Percentiles rank a stretch among this genome's conserved stretches.
Conservation (phyloP, 768 basidiomycete species). For the Tephrocybe sp. region DNA sequence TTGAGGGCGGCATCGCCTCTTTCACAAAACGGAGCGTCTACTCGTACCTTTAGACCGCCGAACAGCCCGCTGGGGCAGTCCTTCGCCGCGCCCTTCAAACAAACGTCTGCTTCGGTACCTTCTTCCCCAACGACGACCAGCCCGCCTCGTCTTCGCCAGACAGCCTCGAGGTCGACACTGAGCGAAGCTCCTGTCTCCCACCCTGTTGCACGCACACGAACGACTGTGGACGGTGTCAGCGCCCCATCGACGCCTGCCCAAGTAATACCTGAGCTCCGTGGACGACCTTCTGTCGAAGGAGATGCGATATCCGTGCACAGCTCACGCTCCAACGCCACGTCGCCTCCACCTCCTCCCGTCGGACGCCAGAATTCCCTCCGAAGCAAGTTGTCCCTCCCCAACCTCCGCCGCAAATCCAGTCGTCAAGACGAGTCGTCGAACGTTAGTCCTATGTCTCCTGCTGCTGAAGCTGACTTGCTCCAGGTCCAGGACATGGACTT, state of each 20-base stretch:
- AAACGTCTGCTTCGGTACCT: conserved; percentile 10
- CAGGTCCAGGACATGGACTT: conserved; percentile 85
- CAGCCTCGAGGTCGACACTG: conserved; percentile 25
- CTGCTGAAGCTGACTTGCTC: conserved; percentile 50
- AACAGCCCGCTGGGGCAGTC: conserved; percentile 37
- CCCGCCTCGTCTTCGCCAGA: conserved; percentile 24
- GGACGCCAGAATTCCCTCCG: conserved; percentile 46
- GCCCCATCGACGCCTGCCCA: conserved; percentile 7
- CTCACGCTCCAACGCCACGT: conserved; percentile 33
- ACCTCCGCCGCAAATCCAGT: conserved; percentile 49
- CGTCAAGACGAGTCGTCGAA: conserved; percentile 35
- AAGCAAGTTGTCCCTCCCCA: conserved; percentile 69
- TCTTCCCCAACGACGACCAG: conserved; percentile 21
- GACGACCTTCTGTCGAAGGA: conserved; percentile 22
- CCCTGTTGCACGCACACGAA: conserved; percentile 8
- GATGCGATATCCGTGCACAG: conserved; percentile 31
- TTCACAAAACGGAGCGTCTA: conserved; percentile 1
- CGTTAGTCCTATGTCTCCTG: conserved; percentile 20
- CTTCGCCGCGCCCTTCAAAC: conserved; percentile 7
- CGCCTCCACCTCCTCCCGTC: conserved; percentile 35
- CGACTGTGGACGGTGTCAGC: conserved; percentile 3
- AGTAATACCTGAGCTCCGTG: neutral
- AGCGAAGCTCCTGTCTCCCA: conserved; percentile 4
- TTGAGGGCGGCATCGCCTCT: conserved; percentile 17
- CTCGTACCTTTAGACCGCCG: conserved; percentile 27